Evolutionary conservation across 495 filamentous ascomycete genomes (phyloP).

Genomic region (Oleoguttula mirabilis): DNA sequence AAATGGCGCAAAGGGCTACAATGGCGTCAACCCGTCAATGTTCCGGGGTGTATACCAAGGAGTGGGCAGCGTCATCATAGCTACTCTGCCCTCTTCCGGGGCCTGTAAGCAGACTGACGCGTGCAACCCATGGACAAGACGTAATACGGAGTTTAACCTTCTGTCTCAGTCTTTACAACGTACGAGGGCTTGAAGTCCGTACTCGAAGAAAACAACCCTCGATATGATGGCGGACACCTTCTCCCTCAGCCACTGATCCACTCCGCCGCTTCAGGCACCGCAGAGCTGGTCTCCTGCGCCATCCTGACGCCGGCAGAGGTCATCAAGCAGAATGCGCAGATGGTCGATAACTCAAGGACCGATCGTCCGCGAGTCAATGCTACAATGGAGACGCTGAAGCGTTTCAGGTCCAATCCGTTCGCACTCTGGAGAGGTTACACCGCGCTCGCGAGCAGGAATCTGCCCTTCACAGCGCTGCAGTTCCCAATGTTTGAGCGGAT

Average conservation of each 20-base stretch:
- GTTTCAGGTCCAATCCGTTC: slow-evolving; percentile 45
- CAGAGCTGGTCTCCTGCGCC: slow-evolving; percentile 69
- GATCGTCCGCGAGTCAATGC: slow-evolving; percentile 24
- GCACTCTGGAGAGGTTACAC: slow-evolving; percentile 69
- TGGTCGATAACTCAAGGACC: slow-evolving; percentile 34
- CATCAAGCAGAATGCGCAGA: slow-evolving; percentile 87
- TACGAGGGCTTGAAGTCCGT: slow-evolving; percentile 64
- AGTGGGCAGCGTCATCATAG: slow-evolving; percentile 74
- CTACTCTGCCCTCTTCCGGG: slow-evolving; percentile 79
- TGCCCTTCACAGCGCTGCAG: slow-evolving; percentile 78
- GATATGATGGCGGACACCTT: slow-evolving; percentile 25
- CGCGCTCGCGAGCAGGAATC: slow-evolving; percentile 62
- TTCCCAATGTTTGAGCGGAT: slow-evolving; percentile 76
- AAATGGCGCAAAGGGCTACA: slow-evolving; percentile 34
- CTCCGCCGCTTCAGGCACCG: slow-evolving; percentile 56
- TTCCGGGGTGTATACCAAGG: slow-evolving; percentile 79
- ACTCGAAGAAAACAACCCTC: slow-evolving; percentile 36
- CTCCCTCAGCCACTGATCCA: slow-evolving; percentile 56
- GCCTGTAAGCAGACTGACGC: too few relatives aligned
- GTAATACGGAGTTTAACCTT: too few relatives aligned
- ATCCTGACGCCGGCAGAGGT: slow-evolving; percentile 85
- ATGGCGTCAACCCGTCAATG: slow-evolving; percentile 42
- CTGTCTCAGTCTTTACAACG: slow-evolving; percentile 83
- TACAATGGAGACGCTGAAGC: slow-evolving; percentile 41
- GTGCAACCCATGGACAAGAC: too few relatives aligned